Percentiles rank a stretch among this genome's conserved stretches.
Evolutionary conservation across 1,284 basidiomycete genomes (phyloP).

Genomic region (Schizophyllum commune): DNA sequence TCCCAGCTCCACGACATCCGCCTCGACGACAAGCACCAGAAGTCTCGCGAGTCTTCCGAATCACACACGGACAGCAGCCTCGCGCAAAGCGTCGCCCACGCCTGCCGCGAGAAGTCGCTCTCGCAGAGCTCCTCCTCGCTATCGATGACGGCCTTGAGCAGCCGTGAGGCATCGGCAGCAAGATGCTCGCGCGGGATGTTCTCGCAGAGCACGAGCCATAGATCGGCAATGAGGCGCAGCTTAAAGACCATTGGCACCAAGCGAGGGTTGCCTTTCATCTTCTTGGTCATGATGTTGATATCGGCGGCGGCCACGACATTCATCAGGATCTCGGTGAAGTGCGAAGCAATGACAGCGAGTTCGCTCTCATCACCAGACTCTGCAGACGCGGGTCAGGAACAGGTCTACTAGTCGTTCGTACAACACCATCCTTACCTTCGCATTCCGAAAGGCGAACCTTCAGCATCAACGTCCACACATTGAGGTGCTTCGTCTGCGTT

Average conservation of each 20-base stretch:
- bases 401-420: not conserved
- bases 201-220: conserved; percentile 41
- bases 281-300: conserved; percentile 41
- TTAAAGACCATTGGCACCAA: conserved; percentile 22
- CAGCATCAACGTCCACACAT: not conserved
- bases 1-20: conserved; percentile 26
- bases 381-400: not conserved
- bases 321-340: conserved; percentile 30
- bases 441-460: not conserved
- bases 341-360: not conserved
- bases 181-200: conserved; percentile 35
- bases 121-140: conserved; percentile 41
- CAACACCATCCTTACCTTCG: not conserved
- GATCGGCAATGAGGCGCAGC: conserved; percentile 41
- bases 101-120: conserved; percentile 34
- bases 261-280: conserved; percentile 33
- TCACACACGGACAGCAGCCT: conserved; percentile 41
- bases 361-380: conserved; percentile 14
- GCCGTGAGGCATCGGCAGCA: conserved; percentile 30
- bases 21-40: conserved; percentile 37
- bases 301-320: conserved; percentile 35
- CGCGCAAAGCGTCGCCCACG: conserved; percentile 56
- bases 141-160: conserved; percentile 42
- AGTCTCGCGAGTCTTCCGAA: conserved; percentile 36
- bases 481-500: not conserved